phyloP scores from a whole-genome alignment of 2,329 filamentous ascomycete species.

The Calonectria henricotiae region DNA sequence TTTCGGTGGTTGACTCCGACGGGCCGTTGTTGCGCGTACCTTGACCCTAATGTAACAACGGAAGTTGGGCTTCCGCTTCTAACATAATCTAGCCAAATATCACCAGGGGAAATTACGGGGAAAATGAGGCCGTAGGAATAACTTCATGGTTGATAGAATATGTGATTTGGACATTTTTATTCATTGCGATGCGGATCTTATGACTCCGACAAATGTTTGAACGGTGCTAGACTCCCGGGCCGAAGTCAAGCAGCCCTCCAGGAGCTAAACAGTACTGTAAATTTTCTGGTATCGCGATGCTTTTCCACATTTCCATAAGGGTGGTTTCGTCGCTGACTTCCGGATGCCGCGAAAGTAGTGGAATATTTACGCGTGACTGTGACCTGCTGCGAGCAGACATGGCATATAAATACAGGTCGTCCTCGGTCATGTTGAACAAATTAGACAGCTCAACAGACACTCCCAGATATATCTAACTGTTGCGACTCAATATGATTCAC shows the following conservation, averaged over 20 bases:
- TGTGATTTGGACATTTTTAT: background rate
- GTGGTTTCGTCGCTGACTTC: background rate
- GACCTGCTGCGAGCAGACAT: background rate
- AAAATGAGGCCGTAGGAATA: background rate
- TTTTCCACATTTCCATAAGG: too few species aligned
- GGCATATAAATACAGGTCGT: constrained; percentile 2
- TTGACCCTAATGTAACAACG: constrained; percentile 3
- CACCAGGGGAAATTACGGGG: background rate
- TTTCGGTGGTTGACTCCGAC: constrained; percentile 10
- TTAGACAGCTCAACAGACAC: background rate
- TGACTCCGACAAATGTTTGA: background rate
- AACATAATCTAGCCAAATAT: constrained; percentile 1
- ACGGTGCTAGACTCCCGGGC: background rate
- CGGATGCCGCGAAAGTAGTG: background rate
- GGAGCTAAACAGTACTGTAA: too few species aligned
- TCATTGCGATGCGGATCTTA: constrained; percentile 11
- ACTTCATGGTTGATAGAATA: background rate
- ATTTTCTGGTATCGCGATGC: background rate
- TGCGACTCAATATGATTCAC: constrained; percentile 41
- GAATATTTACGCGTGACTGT: background rate
- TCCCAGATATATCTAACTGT: background rate
- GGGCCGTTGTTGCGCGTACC: constrained; percentile 15
- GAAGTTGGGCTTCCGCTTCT: constrained; percentile 1
- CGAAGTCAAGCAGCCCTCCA: background rate
- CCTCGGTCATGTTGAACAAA: background rate